A percentile compares a stretch with the other conserved stretches of the same genome.
phyloP scores from a whole-genome alignment of 495 filamentous ascomycete species.

The Penicillium atrosanguineum region DNA sequence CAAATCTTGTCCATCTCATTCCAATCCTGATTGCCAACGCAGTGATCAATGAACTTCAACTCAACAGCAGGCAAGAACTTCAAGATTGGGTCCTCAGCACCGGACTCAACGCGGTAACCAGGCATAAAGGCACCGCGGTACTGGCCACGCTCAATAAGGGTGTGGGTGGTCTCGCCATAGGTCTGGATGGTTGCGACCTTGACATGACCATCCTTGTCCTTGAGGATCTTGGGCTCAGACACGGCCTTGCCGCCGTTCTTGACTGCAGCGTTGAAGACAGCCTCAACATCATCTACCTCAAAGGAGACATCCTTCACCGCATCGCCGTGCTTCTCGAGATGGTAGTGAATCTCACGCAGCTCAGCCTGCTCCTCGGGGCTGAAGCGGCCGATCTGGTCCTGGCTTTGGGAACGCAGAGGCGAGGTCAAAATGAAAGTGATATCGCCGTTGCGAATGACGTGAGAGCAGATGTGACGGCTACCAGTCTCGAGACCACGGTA shows the following conservation, averaged over 20 bases:
- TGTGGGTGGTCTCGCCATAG: slow-evolving; percentile 91
- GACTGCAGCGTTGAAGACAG: slow-evolving; percentile 68
- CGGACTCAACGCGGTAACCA: slow-evolving; percentile 59
- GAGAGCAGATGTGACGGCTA: slow-evolving; percentile 67
- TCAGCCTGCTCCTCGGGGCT: slow-evolving; percentile 54
- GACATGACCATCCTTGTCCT: slow-evolving; percentile 53
- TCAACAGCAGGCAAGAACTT: slow-evolving; percentile 56
- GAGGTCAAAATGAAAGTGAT: slow-evolving; percentile 84
- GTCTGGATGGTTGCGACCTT: slow-evolving; percentile 74
- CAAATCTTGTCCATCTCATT: slow-evolving; percentile 80
- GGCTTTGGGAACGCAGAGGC: slow-evolving; percentile 62
- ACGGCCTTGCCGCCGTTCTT: slow-evolving; percentile 65
- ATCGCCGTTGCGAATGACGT: slow-evolving; percentile 74
- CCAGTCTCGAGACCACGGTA: slow-evolving; percentile 88
- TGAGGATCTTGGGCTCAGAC: slow-evolving; percentile 48
- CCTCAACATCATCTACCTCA: slow-evolving; percentile 79
- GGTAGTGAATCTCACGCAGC: slow-evolving; percentile 67
- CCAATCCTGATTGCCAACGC: slow-evolving; percentile 94
- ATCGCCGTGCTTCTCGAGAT: slow-evolving; percentile 81
- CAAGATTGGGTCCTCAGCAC: slow-evolving; percentile 45
- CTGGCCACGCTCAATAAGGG: slow-evolving; percentile 63
- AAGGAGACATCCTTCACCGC: slow-evolving; percentile 91
- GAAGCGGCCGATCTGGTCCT: slow-evolving; percentile 44
- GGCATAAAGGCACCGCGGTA: slow-evolving; percentile 79
- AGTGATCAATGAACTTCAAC: slow-evolving; percentile 80